Conservation (phyloP, 495 filamentous ascomycete genomes). For the Parachaetomium inaequale region DNA sequence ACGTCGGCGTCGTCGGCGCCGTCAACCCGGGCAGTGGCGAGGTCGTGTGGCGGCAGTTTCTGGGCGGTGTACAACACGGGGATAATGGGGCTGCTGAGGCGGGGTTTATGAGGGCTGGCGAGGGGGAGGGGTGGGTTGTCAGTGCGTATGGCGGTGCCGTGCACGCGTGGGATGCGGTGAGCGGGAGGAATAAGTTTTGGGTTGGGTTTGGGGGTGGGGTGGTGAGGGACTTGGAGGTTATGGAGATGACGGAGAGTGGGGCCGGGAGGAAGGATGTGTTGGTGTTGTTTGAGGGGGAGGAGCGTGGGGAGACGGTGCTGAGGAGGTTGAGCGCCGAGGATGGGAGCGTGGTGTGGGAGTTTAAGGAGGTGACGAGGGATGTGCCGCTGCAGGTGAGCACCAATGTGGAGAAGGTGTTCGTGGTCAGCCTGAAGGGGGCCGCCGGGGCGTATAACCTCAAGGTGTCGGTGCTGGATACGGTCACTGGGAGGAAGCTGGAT, state of each 20-base stretch:
- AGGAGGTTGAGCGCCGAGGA: constrained; percentile 66
- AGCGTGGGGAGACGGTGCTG: constrained; percentile 47
- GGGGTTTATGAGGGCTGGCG: constrained; percentile 64
- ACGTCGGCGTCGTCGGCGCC: constrained; percentile 75
- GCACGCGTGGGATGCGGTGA: constrained; percentile 77
- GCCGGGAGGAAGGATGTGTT: constrained; percentile 62
- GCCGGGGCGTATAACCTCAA: constrained; percentile 67
- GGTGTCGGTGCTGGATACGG: constrained; percentile 65
- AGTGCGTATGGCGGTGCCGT: constrained; percentile 65
- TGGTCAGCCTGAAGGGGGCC: constrained; percentile 69
- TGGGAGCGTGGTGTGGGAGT: constrained; percentile 77
- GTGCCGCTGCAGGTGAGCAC: constrained; percentile 75
- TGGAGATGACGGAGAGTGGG: constrained; percentile 61
- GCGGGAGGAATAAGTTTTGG: constrained; percentile 75
- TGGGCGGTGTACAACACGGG: constrained; percentile 41
- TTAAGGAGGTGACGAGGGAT: constrained; percentile 62
- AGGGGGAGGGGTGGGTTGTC: constrained; percentile 69
- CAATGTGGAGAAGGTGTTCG: constrained; percentile 68
- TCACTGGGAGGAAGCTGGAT: constrained; percentile 63
- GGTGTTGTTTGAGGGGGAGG: constrained; percentile 55
- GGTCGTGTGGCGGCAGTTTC: constrained; percentile 76
- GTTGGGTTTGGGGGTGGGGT: constrained; percentile 53
- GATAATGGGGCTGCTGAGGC: constrained; percentile 25
- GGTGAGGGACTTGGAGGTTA: constrained; percentile 76
- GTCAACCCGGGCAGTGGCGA: constrained; percentile 83